phyloP scores from a whole-genome alignment of 768 basidiomycete species.

The Termitomyces sp. region DNA sequence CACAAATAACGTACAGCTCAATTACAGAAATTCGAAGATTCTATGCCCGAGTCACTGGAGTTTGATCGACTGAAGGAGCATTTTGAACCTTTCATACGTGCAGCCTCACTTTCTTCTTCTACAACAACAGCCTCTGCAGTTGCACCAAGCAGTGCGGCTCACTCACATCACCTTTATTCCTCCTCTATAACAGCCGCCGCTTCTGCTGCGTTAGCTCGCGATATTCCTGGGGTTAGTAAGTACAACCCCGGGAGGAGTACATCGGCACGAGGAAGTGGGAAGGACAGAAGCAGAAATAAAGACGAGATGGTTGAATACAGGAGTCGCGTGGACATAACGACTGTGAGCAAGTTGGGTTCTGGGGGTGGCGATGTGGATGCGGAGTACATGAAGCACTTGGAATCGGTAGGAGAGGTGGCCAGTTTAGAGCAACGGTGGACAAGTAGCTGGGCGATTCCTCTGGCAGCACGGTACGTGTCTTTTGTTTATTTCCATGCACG shows the following conservation, averaged over 20 bases:
- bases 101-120: constrained; percentile 72
- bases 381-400: constrained; percentile 65
- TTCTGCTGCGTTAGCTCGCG: constrained; percentile 82
- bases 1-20: constrained; percentile 56
- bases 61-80: constrained; percentile 96
- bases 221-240: constrained; percentile 79
- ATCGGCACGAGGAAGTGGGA: constrained; percentile 44
- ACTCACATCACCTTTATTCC: constrained; percentile 73
- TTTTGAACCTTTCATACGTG: constrained; percentile 91
- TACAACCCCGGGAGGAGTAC: constrained; percentile 60
- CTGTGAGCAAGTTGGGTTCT: constrained; percentile 49
- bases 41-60: constrained; percentile 79
- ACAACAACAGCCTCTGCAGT: constrained; percentile 43
- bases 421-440: constrained; percentile 78
- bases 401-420: constrained; percentile 60
- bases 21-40: constrained; percentile 86
- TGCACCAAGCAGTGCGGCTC: constrained; percentile 44
- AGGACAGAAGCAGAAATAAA: constrained; percentile 64
- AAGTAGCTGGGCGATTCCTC: constrained; percentile 71
- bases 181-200: constrained; percentile 88
- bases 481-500: not conserved
- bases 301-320: constrained; percentile 80
- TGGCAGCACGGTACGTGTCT: constrained; percentile 57
- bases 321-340: constrained; percentile 63
- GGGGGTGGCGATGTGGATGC: constrained; percentile 68